Evolutionary conservation across 495 filamentous ascomycete species (phyloP), one percentile per base, ranked within the genome.

Genomic region (Pyronema domesticum): DNA sequence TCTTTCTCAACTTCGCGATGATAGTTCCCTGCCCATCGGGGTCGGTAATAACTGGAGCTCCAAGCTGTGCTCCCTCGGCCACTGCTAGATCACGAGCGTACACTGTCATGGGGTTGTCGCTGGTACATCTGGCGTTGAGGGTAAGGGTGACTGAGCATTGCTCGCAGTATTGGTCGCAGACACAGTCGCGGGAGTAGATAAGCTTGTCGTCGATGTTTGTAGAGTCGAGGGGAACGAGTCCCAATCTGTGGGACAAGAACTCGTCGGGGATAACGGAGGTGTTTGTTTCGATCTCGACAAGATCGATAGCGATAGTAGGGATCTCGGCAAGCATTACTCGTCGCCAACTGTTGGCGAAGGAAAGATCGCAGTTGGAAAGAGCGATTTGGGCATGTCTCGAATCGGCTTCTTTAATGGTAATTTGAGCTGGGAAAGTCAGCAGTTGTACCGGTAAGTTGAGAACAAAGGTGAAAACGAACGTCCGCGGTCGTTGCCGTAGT

Each of bases 231-330:
- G 93, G 93, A 55, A 96, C 80, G 34, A 98, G 79, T 34, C 91
- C 91, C 4, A 98, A 77, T 19, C 91, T 84, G 71, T 98, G 91
- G 37, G 82, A 79, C 60, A 98, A 79, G 71, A 96, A 94, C 67
- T 98, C 91, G 68, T 98, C 91, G 39, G 91, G 82, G 7, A 96
- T 78, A 3, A 95, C 87, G 46, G 87, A 89, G 56, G 86, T 95
- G 74, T 98, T 96, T 57, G 73, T 77, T 67, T 91, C 81, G 57
- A 96, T 80, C 70, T 95, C 86, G 47, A 96, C 88, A 2, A 94
- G 76, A 65, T 96, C 89, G 70, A 95, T 88, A 65, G 62, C 63
- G 65, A 98, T 78, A 23, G 87, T 96, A 17, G 89, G 91, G 49
- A 98, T 81, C 71, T 98, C 91, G 68, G 86, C 85, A 57, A 95